Evolutionary conservation across 169 alveolate genomes (phyloP), one percentile per base, ranked within the genome.

Genomic region (Eimeria sp.): DNA sequence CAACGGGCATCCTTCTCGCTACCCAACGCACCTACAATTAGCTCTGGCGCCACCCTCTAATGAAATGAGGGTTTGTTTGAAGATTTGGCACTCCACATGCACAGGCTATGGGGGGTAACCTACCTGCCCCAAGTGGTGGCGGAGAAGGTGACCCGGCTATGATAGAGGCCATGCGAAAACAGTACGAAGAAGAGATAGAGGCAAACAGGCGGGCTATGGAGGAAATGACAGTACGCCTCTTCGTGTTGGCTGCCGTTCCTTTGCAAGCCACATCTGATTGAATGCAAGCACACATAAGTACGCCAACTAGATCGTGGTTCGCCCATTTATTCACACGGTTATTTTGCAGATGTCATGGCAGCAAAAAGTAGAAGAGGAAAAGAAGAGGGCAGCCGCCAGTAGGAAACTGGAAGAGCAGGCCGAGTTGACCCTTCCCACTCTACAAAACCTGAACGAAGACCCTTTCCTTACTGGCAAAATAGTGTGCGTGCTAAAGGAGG

Each of bases 391-490:
- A 47, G 96, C 90, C 14, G 94, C 93, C 34, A 34, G 47, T 20
- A 83, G 93, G 67, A 96, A 95, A 45, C 78, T 63, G 51, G 94
- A 87, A 58, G 92, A 96, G 95, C 95, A 96, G 92, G 88, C 95
- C 54, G 98, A 96, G 88, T 76, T 63, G 72, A 87, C 94, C 13
- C 94, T 96, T 34, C 98, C 98, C 22, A 88, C 97, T 92, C 92
- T 98, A 80, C 97, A 97, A 49, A 98, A 97, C 54, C 94, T 98
- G 51, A 98, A 98, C 96, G 99, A 98, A 97, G 99, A 98, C 97
- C 98, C 99, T 22, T 97, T 98, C 96, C 97, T 98, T 27, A 96
- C 99, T 65, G 98, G 98, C 73, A 95, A 95, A 78, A 91, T 95
- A 47, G 73, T 86, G 83, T 89, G 97, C 97, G 91, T 94, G 96